Evolutionary conservation across 148 eudicot species (phyloP).

Genomic region (Dysphania ambrosioides): DNA sequence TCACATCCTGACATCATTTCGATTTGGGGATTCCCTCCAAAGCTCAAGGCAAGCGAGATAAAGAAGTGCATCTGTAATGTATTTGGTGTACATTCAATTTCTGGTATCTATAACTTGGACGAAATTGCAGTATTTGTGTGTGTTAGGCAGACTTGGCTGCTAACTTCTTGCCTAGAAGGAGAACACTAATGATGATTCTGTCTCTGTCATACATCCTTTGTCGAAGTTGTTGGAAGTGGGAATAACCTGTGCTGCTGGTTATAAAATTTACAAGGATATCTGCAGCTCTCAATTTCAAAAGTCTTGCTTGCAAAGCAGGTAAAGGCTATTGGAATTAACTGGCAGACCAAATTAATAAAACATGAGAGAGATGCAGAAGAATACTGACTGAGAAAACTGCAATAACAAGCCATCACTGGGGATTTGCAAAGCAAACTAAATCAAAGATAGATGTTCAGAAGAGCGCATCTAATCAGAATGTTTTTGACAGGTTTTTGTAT

Average conservation of each 20-base stretch:
- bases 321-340: slow-evolving; percentile 47
- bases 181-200: slow-evolving; percentile 41
- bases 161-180: slow-evolving; percentile 56
- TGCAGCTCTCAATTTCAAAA: slow-evolving; percentile 74
- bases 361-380: slow-evolving; percentile 7
- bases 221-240: slow-evolving; percentile 73
- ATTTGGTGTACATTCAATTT: slow-evolving; percentile 60
- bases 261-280: slow-evolving; percentile 68
- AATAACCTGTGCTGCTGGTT: slow-evolving; percentile 58
- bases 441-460: slow-evolving; percentile 14
- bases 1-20: slow-evolving; percentile 49
- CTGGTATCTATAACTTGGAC: slow-evolving; percentile 60
- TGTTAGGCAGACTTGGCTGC: slow-evolving; percentile 48
- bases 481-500: slow-evolving; percentile 21
- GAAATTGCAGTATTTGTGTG: slow-evolving; percentile 79
- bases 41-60: slow-evolving; percentile 55
- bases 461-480: slow-evolving; percentile 6
- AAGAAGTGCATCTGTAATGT: slow-evolving; percentile 57
- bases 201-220: slow-evolving; percentile 74
- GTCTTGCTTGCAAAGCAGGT: slow-evolving; percentile 66
- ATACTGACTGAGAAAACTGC: slow-evolving; percentile 4
- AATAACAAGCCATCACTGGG: not conserved
- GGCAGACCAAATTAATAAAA: slow-evolving; percentile 37
- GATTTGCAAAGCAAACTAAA: slow-evolving; percentile 3
- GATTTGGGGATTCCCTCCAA: slow-evolving; percentile 68